Base-by-base conservation (phyloP, 164 flowering plant genomes). In the Euptelea pleiosperma region DNA sequence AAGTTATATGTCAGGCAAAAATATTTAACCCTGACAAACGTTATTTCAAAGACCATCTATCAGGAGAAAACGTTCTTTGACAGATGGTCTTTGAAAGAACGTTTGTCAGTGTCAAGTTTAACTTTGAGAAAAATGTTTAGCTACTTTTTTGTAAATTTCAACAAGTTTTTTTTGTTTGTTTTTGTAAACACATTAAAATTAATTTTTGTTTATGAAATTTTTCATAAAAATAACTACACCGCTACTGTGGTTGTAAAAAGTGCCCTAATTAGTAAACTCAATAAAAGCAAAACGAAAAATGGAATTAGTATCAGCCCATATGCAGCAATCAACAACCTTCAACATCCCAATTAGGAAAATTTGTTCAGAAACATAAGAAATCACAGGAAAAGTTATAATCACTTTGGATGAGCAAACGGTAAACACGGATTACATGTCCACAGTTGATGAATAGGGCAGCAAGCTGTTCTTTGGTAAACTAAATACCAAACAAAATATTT, bases 181-280 rank as follows among this genome's bases (percentile, higher is more conserved):
- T n/a, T n/a, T n/a, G n/a, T n/a, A n/a, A n/a, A n/a, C n/a, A n/a
- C n/a, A n/a, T n/a, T n/a, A n/a, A n/a, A n/a, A n/a, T n/a, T n/a
- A n/a, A n/a, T n/a, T n/a, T n/a, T n/a, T n/a, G n/a, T n/a, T n/a
- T n/a, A n/a, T n/a, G n/a, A n/a, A n/a, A n/a, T n/a, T n/a, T n/a
- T n/a, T n/a, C n/a, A n/a, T n/a, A n/a, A n/a, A n/a, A n/a, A n/a
- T n/a, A n/a, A n/a, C n/a, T n/a, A n/a, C n/a, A n/a, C n/a, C n/a
- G n/a, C 6, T 21, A 48, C 30, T 8, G 4, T 24, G 30, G 29
- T 10, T 19, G 25, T 26, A 36, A 34, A 26, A 19, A 14, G 33
- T 74, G 83, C 92, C 89, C 60, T 80, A 84, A 68, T 86, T 83
- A 56, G 87, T 82, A 52, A 86, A 86, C 74, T 83, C 92, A 55